These are phyloP conservation scores for Chytriomyces hyalinus DNA, from an alignment of 192 early-diverging fungal species.

Conservation along the genomic window DNA sequence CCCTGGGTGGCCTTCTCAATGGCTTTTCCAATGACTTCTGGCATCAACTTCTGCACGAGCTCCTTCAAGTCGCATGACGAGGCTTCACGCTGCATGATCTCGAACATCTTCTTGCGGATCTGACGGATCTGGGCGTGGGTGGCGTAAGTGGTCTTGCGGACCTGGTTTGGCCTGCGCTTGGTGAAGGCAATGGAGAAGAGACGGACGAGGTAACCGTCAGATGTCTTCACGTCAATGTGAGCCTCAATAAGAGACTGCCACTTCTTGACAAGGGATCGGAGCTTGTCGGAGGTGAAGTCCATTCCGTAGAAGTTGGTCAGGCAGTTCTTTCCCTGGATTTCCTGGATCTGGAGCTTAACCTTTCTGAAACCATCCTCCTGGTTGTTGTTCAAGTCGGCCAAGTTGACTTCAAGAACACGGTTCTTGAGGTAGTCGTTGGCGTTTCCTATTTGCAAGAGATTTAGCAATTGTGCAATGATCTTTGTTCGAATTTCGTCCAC, in stretches of 20 bases:
- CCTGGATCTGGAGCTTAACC: conserved; percentile 96
- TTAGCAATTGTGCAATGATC: conserved; percentile 27
- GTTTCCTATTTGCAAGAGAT: conserved; percentile 59
- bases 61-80: conserved; percentile 90
- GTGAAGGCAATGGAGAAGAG: conserved; percentile 98
- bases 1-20: conserved; percentile 97
- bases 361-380: conserved; percentile 93
- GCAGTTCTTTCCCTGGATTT: conserved; percentile 97
- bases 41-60: conserved; percentile 93
- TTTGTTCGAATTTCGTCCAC: conserved; percentile 39
- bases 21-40: conserved; percentile 95
- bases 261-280: conserved; percentile 99
- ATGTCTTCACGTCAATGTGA: conserved; percentile 99
- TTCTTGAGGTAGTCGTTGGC: conserved; percentile 96
- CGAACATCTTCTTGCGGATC: conserved; percentile 99
- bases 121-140: conserved; percentile 93
- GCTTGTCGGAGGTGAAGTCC: conserved; percentile 99
- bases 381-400: conserved; percentile 94
- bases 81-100: conserved; percentile 91
- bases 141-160: conserved; percentile 98
- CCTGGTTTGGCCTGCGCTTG: conserved; percentile 89
- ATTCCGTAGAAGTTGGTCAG: conserved; percentile 99
- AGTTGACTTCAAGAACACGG: conserved; percentile 95
- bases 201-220: conserved; percentile 99
- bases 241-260: conserved; percentile 98